Conservation (phyloP, 257 asterid species). For the Avicennia marina region DNA sequence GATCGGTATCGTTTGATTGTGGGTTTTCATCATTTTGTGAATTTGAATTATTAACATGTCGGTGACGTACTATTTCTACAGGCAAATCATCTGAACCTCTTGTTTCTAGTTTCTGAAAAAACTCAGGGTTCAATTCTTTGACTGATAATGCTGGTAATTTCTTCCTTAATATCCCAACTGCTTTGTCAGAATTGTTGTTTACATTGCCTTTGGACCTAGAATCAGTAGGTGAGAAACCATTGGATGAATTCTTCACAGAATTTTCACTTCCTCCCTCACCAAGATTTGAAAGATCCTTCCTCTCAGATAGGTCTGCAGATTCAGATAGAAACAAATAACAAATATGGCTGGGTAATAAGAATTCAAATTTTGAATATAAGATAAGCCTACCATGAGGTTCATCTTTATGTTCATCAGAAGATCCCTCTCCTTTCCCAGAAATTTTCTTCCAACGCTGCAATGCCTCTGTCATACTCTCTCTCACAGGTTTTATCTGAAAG, state of each 20-base stretch:
- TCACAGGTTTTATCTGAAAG: conserved; percentile 80
- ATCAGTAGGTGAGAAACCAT: conserved; percentile 50
- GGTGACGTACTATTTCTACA: conserved; percentile 91
- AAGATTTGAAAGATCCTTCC: conserved; percentile 37
- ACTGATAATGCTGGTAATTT: conserved; percentile 75
- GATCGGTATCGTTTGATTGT: conserved; percentile 34
- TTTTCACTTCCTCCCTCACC: conserved; percentile 43
- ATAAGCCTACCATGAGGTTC: conserved; percentile 61
- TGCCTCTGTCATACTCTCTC: conserved; percentile 93
- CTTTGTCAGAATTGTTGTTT: conserved; percentile 59
- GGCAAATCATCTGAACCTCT: conserved; percentile 76
- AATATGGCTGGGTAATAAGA: not conserved
- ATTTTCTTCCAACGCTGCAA: conserved; percentile 93
- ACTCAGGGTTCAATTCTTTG: conserved; percentile 84
- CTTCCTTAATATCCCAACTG: conserved; percentile 81
- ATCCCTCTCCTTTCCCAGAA: conserved; percentile 82
- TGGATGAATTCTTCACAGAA: conserved; percentile 41
- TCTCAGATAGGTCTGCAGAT: conserved; percentile 49
- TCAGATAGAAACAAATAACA: conserved; percentile 30
- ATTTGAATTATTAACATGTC: conserved; percentile 58
- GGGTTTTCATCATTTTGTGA: conserved; percentile 43
- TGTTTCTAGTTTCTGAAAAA: conserved; percentile 89
- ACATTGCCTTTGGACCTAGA: conserved; percentile 44
- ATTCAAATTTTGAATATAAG: no score
- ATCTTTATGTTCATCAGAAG: conserved; percentile 59